phyloP scores from a whole-genome alignment of 352 stramenopile genomes.

The Phytophthora quininea region DNA sequence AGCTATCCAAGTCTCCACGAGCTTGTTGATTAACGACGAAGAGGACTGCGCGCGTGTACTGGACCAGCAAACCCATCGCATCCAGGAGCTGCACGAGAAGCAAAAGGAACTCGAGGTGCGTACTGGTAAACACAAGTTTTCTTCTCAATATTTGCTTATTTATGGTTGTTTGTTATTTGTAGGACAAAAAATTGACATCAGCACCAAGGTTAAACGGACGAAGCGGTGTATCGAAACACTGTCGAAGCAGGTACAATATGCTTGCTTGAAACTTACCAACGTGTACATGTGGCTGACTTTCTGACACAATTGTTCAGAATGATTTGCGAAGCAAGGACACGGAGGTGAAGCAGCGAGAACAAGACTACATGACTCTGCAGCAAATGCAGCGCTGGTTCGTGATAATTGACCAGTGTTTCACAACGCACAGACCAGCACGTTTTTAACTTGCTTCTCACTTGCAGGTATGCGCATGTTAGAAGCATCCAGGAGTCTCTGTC shows the following conservation, averaged over 20 bases:
- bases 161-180: background rate
- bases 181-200: conserved; percentile 82
- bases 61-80: conserved; percentile 71
- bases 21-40: conserved; percentile 79
- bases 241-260: conserved; percentile 55
- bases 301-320: conserved; percentile 40
- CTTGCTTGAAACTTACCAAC: too few species aligned
- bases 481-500: conserved; percentile 59
- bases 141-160: background rate
- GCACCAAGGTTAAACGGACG: conserved; percentile 67
- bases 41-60: conserved; percentile 79
- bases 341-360: conserved; percentile 74
- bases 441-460: background rate
- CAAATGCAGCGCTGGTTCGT: conserved; percentile 79
- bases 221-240: conserved; percentile 56
- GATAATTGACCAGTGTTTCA: background rate
- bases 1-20: conserved; percentile 69
- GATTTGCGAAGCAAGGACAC: conserved; percentile 70
- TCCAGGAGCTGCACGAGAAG: conserved; percentile 74
- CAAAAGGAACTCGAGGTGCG: conserved; percentile 66
- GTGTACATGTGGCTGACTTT: too few species aligned
- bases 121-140: background rate
- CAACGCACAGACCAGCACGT: too few species aligned
- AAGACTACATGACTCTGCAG: conserved; percentile 70
- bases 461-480: conserved; percentile 71